Evolutionary conservation across 2,329 filamentous ascomycete genomes (phyloP).

Genomic region (Apiospora hydei): DNA sequence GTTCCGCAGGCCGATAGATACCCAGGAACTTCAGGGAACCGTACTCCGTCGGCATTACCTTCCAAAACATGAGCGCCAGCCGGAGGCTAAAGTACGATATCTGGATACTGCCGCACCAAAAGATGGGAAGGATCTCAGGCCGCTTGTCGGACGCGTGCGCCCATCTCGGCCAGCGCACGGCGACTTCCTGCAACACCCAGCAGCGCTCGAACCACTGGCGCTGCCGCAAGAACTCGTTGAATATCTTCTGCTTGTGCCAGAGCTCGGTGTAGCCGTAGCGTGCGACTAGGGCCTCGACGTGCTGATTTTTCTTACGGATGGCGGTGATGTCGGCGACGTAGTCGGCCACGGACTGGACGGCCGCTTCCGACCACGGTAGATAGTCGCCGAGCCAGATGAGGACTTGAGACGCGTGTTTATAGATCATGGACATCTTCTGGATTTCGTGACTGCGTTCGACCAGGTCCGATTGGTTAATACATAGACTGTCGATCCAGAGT

Average conservation of each 20-base stretch:
- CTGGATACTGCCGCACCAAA: background rate
- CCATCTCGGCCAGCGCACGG: background rate
- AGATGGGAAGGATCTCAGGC: background rate
- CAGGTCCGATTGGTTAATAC: constrained; percentile 31
- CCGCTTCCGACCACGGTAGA: background rate
- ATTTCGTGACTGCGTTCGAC: constrained; percentile 29
- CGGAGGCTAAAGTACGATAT: background rate
- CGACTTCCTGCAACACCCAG: background rate
- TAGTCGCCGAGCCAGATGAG: background rate
- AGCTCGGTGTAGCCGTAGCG: background rate
- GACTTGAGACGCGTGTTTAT: background rate
- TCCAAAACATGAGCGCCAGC: background rate
- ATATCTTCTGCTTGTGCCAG: background rate
- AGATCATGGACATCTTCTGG: constrained; percentile 23
- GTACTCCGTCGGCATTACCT: background rate
- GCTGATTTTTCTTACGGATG: background rate
- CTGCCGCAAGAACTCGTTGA: background rate
- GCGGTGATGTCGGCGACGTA: background rate
- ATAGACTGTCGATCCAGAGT: constrained; percentile 33
- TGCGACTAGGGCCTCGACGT: background rate
- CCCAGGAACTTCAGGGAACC: background rate
- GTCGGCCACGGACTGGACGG: background rate
- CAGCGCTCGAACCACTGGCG: background rate
- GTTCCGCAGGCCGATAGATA: background rate
- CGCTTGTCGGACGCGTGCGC: too few species aligned